Evolutionary conservation across 2,329 filamentous ascomycete species (phyloP), one percentile per base, ranked within the genome.

Genomic region (Gnomoniopsis smithogilvyi): DNA sequence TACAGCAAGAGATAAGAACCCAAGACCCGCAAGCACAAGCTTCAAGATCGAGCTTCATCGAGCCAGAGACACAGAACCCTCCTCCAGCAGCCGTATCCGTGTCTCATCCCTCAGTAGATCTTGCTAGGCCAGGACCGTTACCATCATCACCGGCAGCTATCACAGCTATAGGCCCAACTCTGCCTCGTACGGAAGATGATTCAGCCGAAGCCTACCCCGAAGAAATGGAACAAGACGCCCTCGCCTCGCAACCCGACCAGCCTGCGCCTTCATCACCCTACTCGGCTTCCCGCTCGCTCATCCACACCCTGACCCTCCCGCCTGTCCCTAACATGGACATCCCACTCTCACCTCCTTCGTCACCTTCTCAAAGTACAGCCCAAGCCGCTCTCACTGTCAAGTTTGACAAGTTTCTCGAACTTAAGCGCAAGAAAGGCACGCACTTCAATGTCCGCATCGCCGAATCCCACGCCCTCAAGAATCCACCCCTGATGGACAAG

Each of bases 371-470:
- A 41, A 45, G 38, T 15, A 47, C 45, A 21, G 54, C 36, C 30
- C 72, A 64, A 3, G 64, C 62, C 6, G 66, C 68, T 1, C 73
- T 86, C 14, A 87, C 82, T 53, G 80, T 82, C 64, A 92, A 91
- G 66, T 88, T 94, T 65, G 81, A 85, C 63, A 84, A 86, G 60
- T 94, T 95, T 64, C 81, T 94, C 0, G 79, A 84, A 49, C 80
- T 94, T n/a, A 95, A 95, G 75, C 67, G 69, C 41, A 86, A 84
- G 67, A 84, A 88, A 63, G 87, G 87, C 4, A 79, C 87, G 17
- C 91, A 95, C 73, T 94, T 94, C 78, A 93, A 95, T 70, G 79
- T 85, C 66, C 87, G 89, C 62, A 77, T 95, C 10, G 83, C 88
- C 38, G 80, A 81, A 59, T 89, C 87, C 0, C 74, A 82, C 0